Base-by-base conservation (phyloP, 2,329 filamentous ascomycete genomes). In the Diplodia intermedia region DNA sequence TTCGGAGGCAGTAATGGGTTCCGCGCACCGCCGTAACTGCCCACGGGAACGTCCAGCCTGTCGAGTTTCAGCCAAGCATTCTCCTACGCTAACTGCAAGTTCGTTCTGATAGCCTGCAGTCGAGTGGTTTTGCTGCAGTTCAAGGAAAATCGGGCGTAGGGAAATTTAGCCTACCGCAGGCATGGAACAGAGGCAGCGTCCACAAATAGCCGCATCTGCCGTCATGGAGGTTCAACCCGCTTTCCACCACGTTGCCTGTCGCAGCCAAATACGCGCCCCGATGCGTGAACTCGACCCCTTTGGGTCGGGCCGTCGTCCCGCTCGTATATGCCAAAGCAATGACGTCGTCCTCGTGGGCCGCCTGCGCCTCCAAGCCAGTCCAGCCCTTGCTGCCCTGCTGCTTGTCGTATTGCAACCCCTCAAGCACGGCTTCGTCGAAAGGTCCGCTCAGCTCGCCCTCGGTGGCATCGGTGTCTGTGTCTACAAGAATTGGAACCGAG, bases 241-340 rank as follows among this genome's bases (percentile, higher is more conserved):
- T 93, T 78, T 99, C 95, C 68, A 98, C 88, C 0, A 98, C 83
- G 77, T 98, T 98, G 12, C 84, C 94, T 72, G 97, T 75, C 0
- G 93, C 85, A 0, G 93, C 94, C 14, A 99, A 84, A 76, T 98
- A 99, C 8, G 88, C 89, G 4, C 94, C 91, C 56, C 95, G 87
- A 78, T 98, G 92, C 1, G 93, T 97, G 76, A 91, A 97, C 67
- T 97, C 89, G 3, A 97, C 94, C 5, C 95, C 95, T 79, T 99
- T 98, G 1, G 95, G 95, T 36, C 87, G 85, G 0, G 94, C 93
- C 0, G 95, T 98, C 0, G 95, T 98, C 4, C 94, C 94, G 33
- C 91, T 95, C 0, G 95, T 99, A 78, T 98, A 98, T 1, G 94
- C 92, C 67, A 99, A 88, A 3, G 94, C 93, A 69, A 98, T 86